phyloP scores from a whole-genome alignment of 73 alveolate genomes.

The Uronychia setigera region DNA sequence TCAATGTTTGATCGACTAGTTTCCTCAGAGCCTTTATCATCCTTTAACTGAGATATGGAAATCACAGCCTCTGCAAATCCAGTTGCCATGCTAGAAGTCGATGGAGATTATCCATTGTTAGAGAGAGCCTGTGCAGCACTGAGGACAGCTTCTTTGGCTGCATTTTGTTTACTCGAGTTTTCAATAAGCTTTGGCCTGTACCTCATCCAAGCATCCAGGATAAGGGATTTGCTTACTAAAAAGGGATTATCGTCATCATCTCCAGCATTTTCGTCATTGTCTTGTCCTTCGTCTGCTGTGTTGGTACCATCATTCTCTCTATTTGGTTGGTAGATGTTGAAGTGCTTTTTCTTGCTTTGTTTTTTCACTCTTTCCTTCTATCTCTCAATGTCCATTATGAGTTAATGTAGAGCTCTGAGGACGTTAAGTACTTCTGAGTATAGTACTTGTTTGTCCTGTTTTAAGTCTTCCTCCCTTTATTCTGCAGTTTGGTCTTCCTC shows the following conservation, averaged over 20 bases:
- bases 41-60: conserved; percentile 21
- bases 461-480: conserved; percentile 47
- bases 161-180: conserved; percentile 11
- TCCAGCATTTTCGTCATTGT: not conserved
- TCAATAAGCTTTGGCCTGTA: conserved; percentile 50
- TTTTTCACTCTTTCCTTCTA: not conserved
- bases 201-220: conserved; percentile 46
- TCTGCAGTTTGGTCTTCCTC: conserved; percentile 50
- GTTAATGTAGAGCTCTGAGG: not conserved
- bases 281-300: not conserved
- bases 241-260: conserved; percentile 37
- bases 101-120: not conserved
- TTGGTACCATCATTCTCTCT: not conserved
- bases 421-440: conserved; percentile 59
- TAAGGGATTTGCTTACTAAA: conserved; percentile 22
- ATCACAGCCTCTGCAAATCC: conserved; percentile 13
- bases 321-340: not conserved
- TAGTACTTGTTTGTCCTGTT: conserved; percentile 48
- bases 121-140: not conserved
- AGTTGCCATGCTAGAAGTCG: not conserved
- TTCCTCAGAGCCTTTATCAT: conserved; percentile 7
- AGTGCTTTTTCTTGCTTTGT: conserved; percentile 1
- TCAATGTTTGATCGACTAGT: not conserved
- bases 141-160: not conserved
- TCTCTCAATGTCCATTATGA: not conserved